These are phyloP conservation scores for Trichophyton verrucosum DNA, from an alignment of 2,329 filamentous ascomycete species.

Conservation along the genomic window DNA sequence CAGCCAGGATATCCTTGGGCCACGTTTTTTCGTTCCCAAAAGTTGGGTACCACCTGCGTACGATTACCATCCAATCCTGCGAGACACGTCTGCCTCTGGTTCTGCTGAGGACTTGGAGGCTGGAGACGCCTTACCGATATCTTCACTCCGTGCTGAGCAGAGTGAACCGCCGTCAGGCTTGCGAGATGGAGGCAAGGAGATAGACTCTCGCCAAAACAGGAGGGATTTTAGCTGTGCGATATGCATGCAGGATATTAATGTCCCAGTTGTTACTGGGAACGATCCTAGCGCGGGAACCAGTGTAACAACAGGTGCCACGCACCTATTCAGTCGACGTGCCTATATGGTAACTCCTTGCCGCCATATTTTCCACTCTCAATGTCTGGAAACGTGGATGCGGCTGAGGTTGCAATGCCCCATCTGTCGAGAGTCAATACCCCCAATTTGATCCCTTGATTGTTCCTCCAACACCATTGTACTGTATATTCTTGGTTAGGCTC, in stretches of 20 bases:
- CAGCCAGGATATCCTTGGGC: slow-evolving; percentile 73
- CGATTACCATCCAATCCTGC: slow-evolving; percentile 86
- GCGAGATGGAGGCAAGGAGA: slow-evolving; percentile 22
- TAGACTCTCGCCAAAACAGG: slow-evolving; percentile 30
- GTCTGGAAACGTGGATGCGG: slow-evolving; percentile 92
- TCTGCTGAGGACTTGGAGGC: slow-evolving; percentile 65
- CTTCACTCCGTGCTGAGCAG: slow-evolving; percentile 45
- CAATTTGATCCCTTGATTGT: slow-evolving; percentile 44
- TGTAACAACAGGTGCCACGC: slow-evolving; percentile 37
- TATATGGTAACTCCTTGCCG: slow-evolving; percentile 98
- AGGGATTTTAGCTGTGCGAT: slow-evolving; percentile 84
- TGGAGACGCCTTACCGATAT: slow-evolving; percentile 63
- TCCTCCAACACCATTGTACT: background rate
- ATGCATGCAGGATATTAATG: slow-evolving; percentile 81
- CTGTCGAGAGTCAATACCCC: slow-evolving; percentile 78
- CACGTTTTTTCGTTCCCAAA: slow-evolving; percentile 69
- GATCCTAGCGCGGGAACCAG: slow-evolving; percentile 40
- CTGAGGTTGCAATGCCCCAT: slow-evolving; percentile 90
- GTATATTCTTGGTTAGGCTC: background rate
- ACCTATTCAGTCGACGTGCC: slow-evolving; percentile 62
- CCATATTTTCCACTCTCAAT: slow-evolving; percentile 87
- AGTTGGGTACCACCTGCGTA: slow-evolving; percentile 56
- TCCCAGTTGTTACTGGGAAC: slow-evolving; percentile 50
- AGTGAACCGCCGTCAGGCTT: slow-evolving; percentile 27
- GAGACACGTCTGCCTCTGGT: slow-evolving; percentile 29